Base-by-base conservation (phyloP, 1,139 yeast species). In the Suhomyces taliae region DNA sequence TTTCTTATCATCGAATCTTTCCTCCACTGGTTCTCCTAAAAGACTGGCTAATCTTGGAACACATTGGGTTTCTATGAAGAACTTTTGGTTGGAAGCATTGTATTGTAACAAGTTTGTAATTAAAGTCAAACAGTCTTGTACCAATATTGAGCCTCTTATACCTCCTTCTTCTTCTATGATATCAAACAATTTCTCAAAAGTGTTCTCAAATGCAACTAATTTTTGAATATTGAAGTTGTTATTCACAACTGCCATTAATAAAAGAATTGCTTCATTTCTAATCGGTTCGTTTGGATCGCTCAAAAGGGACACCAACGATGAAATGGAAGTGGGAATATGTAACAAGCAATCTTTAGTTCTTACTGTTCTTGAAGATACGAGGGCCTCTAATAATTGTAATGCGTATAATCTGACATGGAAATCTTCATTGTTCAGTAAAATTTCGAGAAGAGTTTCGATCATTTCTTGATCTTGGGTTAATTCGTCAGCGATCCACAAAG, bases 401-500 rank as follows among this genome's bases (percentile, higher is more conserved):
- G 96, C 76, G 63, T 93, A 95, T 11, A 93, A 72, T 51, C 86
- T 78, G 34, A 85, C 78, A 62, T 90, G 95, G 61, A 89, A 89
- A 59, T 89, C 91, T 35, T 61, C 63, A 11, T 71, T 72, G 33
- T 78, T 76, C 43, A 80, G 75, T 39, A 76, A 61, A 4, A 87
- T 71, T 19, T 80, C 79, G 29, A 90, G 69, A 41, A 90, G 66
- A 5, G 81, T 66, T 26, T 78, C 74, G 38, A 93, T 73, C 29
- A 82, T 77, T 31, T 81, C 85, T 19, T 65, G 76, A 33, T 78
- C 79, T 60, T 89, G 95, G 2, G 93, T 87, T 57, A 95, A 74
- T 56, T 90, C 98, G 66, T 95, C 99, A 0, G 98, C 90, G 37
- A 95, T 87, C 97, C 97, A 91, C 51, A 90, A 70, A 0, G 97